Percentiles rank a stretch among this genome's conserved stretches.
Conservation (phyloP, 768 basidiomycete species). For the Phanerochaete carnosa region DNA sequence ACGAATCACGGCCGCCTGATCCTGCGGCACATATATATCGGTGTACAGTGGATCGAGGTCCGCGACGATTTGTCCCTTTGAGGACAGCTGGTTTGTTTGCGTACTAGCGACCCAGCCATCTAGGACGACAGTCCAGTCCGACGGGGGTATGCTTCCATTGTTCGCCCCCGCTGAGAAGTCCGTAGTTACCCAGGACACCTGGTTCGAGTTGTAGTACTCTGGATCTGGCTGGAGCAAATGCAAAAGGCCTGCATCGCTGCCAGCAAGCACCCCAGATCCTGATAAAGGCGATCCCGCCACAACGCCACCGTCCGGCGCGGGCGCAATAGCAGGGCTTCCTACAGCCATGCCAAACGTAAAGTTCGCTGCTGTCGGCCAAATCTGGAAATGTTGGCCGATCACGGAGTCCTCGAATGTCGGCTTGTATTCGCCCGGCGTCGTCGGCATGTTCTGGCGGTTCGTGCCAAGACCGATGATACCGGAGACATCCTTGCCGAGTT, state of each 20-base stretch:
- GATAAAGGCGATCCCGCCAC: background rate
- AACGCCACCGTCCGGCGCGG: background rate
- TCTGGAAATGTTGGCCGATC: background rate
- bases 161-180: slow-evolving; percentile 12
- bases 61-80: slow-evolving; percentile 17
- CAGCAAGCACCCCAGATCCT: background rate
- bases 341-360: slow-evolving; percentile 8
- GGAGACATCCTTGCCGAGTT: background rate
- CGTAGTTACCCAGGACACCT: slow-evolving; percentile 21
- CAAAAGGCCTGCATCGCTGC: slow-evolving; percentile 28
- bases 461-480: slow-evolving; percentile 6
- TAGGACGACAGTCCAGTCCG: slow-evolving; percentile 30
- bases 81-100: slow-evolving; percentile 21
- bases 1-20: slow-evolving; percentile 31
- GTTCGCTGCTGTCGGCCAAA: background rate
- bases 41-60: slow-evolving; percentile 35
- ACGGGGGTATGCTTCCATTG: slow-evolving; percentile 13
- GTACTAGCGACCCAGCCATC: slow-evolving; percentile 28
- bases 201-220: slow-evolving; percentile 23
- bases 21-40: slow-evolving; percentile 32
- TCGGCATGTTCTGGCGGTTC: background rate
- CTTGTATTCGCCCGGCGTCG: background rate
- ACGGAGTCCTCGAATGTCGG: slow-evolving; percentile 2
- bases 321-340: background rate
- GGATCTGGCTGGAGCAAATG: slow-evolving; percentile 34